These are phyloP conservation scores for Venturia oleaginea DNA, from an alignment of 2,329 filamentous ascomycete species.

Conservation along the genomic window DNA sequence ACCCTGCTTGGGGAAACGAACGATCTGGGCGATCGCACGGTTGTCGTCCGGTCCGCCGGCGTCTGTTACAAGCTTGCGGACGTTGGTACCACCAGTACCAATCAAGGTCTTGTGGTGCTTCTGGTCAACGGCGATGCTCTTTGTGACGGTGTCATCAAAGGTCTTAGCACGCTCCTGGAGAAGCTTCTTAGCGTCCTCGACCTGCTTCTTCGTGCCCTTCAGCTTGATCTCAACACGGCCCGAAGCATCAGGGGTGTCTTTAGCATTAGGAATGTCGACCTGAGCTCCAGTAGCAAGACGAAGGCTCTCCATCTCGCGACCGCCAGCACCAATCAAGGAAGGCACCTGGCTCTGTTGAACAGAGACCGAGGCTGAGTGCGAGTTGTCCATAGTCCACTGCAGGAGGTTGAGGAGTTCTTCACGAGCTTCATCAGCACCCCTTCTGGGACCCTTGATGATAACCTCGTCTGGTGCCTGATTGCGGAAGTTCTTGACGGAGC, in stretches of 20 bases:
- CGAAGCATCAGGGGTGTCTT: slow-evolving; percentile 56
- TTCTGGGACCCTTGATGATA: slow-evolving; percentile 80
- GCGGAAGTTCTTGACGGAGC: slow-evolving; percentile 51
- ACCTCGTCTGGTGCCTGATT: slow-evolving; percentile 83
- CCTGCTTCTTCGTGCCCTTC: slow-evolving; percentile 85
- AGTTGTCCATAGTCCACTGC: slow-evolving; percentile 85
- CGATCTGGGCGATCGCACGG: slow-evolving; percentile 73
- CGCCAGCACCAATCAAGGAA: slow-evolving; percentile 86
- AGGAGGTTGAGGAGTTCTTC: slow-evolving; percentile 84
- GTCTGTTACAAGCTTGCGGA: slow-evolving; percentile 76
- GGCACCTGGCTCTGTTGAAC: slow-evolving; percentile 89
- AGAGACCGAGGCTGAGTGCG: slow-evolving; percentile 66
- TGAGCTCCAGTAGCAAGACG: slow-evolving; percentile 75
- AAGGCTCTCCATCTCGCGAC: slow-evolving; percentile 82
- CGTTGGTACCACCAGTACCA: slow-evolving; percentile 72
- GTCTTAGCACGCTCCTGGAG: slow-evolving; percentile 77
- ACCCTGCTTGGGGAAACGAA: slow-evolving; percentile 89
- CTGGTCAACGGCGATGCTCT: slow-evolving; percentile 82
- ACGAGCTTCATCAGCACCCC: slow-evolving; percentile 82
- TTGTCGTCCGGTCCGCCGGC: slow-evolving; percentile 86
- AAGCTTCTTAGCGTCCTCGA: slow-evolving; percentile 83
- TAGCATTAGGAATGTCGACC: slow-evolving; percentile 81
- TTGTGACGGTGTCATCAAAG: slow-evolving; percentile 82
- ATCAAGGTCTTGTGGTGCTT: slow-evolving; percentile 89
- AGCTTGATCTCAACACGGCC: slow-evolving; percentile 77